phyloP scores from a whole-genome alignment of 2,329 filamentous ascomycete genomes.

The Didymella exigua region DNA sequence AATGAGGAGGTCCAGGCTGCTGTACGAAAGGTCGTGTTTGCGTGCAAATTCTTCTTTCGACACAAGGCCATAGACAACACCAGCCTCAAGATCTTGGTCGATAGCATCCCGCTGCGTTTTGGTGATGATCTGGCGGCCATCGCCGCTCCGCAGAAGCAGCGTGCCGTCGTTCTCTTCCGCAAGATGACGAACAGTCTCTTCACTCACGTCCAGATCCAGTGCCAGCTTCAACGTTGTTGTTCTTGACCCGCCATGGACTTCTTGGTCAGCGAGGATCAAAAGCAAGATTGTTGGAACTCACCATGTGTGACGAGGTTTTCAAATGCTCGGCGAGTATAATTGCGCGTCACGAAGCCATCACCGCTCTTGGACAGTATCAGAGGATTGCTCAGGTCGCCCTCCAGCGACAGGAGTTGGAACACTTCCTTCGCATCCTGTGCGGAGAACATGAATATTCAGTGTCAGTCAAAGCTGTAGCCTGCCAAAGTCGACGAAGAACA shows the following conservation, averaged over 20 bases:
- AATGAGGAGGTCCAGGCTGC: constrained; percentile 31
- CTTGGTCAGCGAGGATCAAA: background rate
- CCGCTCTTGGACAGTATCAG: constrained; percentile 32
- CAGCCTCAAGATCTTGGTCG: constrained; percentile 13
- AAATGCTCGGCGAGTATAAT: constrained; percentile 27
- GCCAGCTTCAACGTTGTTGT: constrained; percentile 7
- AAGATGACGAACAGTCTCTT: constrained; percentile 26
- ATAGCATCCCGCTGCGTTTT: constrained; percentile 29
- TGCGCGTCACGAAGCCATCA: constrained; percentile 35
- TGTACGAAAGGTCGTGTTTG: constrained; percentile 29
- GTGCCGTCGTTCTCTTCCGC: constrained; percentile 21
- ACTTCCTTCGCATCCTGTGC: constrained; percentile 40
- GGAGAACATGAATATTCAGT: constrained; percentile 41
- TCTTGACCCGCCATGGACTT: constrained; percentile 6
- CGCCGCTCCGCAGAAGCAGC: constrained; percentile 33
- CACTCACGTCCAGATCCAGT: constrained; percentile 29
- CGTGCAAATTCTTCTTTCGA: constrained; percentile 25
- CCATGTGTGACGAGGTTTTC: constrained; percentile 25
- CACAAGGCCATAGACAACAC: constrained; percentile 19
- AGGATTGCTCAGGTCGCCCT: constrained; percentile 15
- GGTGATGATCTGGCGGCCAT: constrained; percentile 32
- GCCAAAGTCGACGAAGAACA: background rate
- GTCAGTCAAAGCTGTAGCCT: background rate
- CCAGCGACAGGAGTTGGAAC: constrained; percentile 28
- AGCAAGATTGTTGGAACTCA: background rate